These are phyloP conservation scores for Stachybotrys echinatus DNA, from an alignment of 2,329 filamentous ascomycete genomes.

Conservation along the genomic window DNA sequence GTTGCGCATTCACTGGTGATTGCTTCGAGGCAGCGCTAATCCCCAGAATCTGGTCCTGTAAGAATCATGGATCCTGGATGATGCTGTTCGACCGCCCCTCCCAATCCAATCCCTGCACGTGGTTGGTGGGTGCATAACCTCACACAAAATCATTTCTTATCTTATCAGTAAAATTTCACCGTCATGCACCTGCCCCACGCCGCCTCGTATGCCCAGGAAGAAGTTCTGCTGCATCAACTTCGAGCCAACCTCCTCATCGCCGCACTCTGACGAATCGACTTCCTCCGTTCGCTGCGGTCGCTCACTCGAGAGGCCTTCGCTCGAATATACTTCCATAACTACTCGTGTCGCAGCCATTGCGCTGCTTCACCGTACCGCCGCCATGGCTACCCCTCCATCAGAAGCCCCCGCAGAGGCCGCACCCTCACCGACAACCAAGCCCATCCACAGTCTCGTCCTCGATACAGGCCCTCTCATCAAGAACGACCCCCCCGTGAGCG, in stretches of 20 bases:
- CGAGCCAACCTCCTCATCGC: background rate
- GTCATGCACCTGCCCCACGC: background rate
- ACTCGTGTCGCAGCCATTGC: too few species aligned
- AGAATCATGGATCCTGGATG: background rate
- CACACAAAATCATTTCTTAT: background rate
- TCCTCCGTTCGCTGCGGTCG: too few species aligned
- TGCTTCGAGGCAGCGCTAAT: too few species aligned
- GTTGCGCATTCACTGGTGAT: too few species aligned
- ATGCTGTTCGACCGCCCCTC: too few species aligned
- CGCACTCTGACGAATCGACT: too few species aligned
- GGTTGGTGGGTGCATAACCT: too few species aligned
- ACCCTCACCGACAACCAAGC: constrained; percentile 39
- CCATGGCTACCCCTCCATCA: constrained; percentile 15
- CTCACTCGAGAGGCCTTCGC: too few species aligned
- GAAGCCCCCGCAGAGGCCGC: constrained; percentile 6
- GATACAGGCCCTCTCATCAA: constrained; percentile 93
- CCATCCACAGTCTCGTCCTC: constrained; percentile 77
- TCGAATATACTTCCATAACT: too few species aligned
- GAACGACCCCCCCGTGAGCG: constrained; percentile 81
- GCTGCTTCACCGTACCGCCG: background rate
- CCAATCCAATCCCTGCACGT: background rate
- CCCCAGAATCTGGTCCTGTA: too few species aligned
- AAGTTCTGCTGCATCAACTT: background rate
- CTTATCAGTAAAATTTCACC: background rate
- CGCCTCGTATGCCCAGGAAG: too few species aligned